Percentiles rank a stretch among this genome's conserved stretches.
These are phyloP conservation scores for Lolium perenne DNA, from an alignment of 176 grass and related monocot genomes.

Conservation along the genomic window DNA sequence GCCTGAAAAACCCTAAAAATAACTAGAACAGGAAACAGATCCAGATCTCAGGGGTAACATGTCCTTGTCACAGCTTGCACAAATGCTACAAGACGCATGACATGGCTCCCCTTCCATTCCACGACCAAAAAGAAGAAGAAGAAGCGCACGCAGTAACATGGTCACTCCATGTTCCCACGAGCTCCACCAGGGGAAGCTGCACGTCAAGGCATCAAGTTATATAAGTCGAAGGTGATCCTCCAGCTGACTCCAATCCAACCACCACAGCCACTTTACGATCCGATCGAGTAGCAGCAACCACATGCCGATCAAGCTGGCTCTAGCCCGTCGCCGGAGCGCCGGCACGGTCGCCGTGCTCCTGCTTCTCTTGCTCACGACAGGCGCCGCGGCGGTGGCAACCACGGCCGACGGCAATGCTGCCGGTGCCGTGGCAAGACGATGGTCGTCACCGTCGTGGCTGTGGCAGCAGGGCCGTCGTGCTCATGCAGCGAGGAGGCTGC, in stretches of 20 bases:
- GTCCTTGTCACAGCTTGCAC: background rate
- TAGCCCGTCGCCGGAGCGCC: background rate
- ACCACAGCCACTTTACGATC: background rate
- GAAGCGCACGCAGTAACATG: constrained; percentile 8
- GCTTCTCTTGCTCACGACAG: constrained; percentile 15
- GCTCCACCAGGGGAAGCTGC: constrained; percentile 6
- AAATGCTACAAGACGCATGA: too few relatives aligned
- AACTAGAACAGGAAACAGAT: background rate
- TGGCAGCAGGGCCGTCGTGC: background rate
- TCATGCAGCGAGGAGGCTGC: constrained; percentile 33
- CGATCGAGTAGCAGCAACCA: background rate
- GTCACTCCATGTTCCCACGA: constrained; percentile 25
- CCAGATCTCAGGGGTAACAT: constrained; percentile 25
- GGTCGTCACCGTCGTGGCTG: background rate
- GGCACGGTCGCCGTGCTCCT: constrained; percentile 12
- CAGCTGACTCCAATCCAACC: background rate
- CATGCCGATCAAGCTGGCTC: background rate
- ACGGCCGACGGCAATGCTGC: background rate
- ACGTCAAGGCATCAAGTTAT: background rate
- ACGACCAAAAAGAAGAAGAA: background rate
- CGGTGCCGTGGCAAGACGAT: background rate
- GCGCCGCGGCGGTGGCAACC: background rate
- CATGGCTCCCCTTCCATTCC: too few relatives aligned
- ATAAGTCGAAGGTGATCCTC: background rate
- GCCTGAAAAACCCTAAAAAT: background rate